Evolutionary conservation across 768 basidiomycete species (phyloP), one percentile per base, ranked within the genome.

Genomic region (Pleurotus cornucopiae): DNA sequence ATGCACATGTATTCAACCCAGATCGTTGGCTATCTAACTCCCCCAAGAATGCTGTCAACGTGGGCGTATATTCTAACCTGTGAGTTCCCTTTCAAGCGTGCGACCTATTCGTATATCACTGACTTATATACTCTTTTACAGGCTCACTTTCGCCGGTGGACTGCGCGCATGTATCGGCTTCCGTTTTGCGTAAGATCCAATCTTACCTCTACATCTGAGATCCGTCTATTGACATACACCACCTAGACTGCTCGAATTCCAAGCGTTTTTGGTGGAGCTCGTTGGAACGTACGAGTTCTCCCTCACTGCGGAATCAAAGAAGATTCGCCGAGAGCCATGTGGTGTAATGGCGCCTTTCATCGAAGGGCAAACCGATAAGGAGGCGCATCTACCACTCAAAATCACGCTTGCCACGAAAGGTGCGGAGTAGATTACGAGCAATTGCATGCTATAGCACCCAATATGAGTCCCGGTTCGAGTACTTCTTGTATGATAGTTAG

Each of bases 221-320:
- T 3, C 30, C 30, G 11, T 11, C 25, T 12, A 5, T 41, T 48
- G 54, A 47, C 16, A 12, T 14, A 4, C 30, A 34, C 30, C 9
- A 34, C 11, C 30, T 59, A 73, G 71, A 4, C 60, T 83, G 0
- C 63, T 76, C 39, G 83, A 87, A 64, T 63, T 85, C 13, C 84
- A 86, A 59, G 73, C 77, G 0, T 84, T 87, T 66, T 62, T 85
- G n/a, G 74, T 79, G 16, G 82, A 84, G 62, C 69, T 83, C 21
- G 55, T 85, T 39, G 66, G 72, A 30, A 73, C 77, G 59, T 83
- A 85, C 61, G 78, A 84, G 59, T 80, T 85, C 58, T 58, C 73
- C 56, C 69, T 67, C 23, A 73, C 74, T 2, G 67, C 71, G 12
- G 67, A 75, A 54, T 63, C 69, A 0, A 58, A 64, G 55, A 70